Conservation (phyloP, 441 rosid genomes). For the Pelargonium citronellum region DNA sequence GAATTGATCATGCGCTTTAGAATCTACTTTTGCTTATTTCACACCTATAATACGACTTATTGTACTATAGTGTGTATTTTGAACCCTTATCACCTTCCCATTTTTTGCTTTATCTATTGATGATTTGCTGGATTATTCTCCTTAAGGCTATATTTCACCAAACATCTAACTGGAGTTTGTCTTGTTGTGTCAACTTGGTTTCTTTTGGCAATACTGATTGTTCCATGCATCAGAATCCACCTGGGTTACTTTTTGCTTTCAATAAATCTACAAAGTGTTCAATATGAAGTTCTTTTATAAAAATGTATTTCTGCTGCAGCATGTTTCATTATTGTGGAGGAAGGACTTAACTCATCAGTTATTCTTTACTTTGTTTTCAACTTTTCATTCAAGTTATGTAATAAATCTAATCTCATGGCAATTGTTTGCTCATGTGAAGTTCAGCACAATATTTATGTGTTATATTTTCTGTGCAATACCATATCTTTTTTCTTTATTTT, state of each 20-base stretch:
- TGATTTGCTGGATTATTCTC: constrained; percentile 7
- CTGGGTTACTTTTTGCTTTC: background rate
- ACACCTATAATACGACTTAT: background rate
- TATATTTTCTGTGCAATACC: background rate
- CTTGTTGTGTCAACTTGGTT: background rate
- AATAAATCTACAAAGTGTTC: background rate
- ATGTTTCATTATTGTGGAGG: background rate
- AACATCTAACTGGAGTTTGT: background rate
- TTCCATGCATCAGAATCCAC: background rate
- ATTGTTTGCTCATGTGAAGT: background rate
- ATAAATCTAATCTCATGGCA: background rate
- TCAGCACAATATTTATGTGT: constrained; percentile 2
- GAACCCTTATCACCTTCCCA: constrained; percentile 2
- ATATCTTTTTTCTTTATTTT: background rate
- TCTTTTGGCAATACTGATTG: background rate
- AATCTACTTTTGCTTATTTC: background rate
- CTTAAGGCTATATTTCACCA: background rate
- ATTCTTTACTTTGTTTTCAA: background rate
- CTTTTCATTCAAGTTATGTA: background rate
- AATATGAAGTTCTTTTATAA: background rate
- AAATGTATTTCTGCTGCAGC: background rate
- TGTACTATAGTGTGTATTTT: no score
- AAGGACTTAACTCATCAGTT: background rate
- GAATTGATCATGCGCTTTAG: background rate
- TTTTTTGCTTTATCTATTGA: background rate